These are phyloP conservation scores for Hexamita inflata DNA, from an alignment of 208 protist genomes.

Conservation along the genomic window DNA sequence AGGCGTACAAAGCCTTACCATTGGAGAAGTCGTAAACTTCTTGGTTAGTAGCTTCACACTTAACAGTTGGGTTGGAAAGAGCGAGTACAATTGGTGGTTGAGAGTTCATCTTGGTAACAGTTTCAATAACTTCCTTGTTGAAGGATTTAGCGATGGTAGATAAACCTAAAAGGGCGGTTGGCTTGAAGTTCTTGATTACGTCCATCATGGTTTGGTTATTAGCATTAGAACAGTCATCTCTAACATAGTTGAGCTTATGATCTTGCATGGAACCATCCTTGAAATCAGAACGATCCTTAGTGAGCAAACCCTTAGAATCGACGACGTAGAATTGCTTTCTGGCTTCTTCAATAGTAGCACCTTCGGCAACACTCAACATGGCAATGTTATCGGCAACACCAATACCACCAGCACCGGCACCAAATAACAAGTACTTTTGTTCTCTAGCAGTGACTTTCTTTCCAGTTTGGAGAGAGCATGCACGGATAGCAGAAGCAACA, in stretches of 20 bases:
- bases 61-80: constrained; percentile 49
- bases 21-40: constrained; percentile 39
- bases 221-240: background rate
- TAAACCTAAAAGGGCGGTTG: constrained; percentile 41
- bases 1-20: constrained; percentile 43
- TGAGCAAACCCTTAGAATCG: constrained; percentile 39
- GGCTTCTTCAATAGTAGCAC: constrained; percentile 30
- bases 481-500: constrained; percentile 6
- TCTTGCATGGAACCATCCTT: background rate
- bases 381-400: constrained; percentile 40
- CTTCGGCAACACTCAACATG: constrained; percentile 8
- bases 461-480: background rate
- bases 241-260: constrained; percentile 32
- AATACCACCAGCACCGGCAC: constrained; percentile 41
- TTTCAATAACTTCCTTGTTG: constrained; percentile 41
- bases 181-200: constrained; percentile 38
- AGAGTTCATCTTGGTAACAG: background rate
- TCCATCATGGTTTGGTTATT: constrained; percentile 23
- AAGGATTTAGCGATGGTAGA: constrained; percentile 37
- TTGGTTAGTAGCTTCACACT: constrained; percentile 40
- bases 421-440: constrained; percentile 35
- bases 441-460: constrained; percentile 9
- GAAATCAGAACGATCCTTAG: background rate
- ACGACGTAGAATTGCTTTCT: constrained; percentile 37
- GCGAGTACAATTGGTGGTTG: constrained; percentile 40